These are phyloP conservation scores for Blastobotrys attinorum DNA, from an alignment of 805 yeast species.

Conservation along the genomic window DNA sequence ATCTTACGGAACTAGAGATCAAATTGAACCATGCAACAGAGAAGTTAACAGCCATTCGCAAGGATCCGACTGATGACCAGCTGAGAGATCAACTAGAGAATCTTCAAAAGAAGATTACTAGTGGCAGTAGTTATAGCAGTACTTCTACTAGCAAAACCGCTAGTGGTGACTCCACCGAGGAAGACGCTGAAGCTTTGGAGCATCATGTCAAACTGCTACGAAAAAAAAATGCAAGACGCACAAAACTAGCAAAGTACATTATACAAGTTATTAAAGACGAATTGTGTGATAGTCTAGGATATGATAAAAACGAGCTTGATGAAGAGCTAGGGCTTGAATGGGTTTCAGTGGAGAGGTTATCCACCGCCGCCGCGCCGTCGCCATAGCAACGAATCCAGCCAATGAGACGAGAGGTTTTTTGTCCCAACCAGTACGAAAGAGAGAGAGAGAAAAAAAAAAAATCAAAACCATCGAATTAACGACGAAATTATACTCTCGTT, in stretches of 20 bases:
- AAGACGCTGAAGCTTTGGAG: no score
- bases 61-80: background rate
- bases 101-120: background rate
- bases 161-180: no score
- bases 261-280: background rate
- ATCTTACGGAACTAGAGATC: background rate
- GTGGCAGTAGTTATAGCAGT: no score
- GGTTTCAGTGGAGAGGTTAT: no score
- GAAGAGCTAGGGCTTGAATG: background rate
- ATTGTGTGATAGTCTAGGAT: background rate
- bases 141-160: no score
- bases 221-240: no score
- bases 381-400: background rate
- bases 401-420: background rate
- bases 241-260: background rate
- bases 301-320: background rate
- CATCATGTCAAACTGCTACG: no score
- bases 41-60: background rate
- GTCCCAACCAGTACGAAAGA: no score
- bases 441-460: no score
- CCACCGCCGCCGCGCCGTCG: background rate
- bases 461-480: background rate
- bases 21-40: background rate
- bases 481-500: no score
- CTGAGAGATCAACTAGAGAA: background rate